Base-by-base conservation (phyloP, 164 flowering plant genomes). In the Chimonanthus praecox region DNA sequence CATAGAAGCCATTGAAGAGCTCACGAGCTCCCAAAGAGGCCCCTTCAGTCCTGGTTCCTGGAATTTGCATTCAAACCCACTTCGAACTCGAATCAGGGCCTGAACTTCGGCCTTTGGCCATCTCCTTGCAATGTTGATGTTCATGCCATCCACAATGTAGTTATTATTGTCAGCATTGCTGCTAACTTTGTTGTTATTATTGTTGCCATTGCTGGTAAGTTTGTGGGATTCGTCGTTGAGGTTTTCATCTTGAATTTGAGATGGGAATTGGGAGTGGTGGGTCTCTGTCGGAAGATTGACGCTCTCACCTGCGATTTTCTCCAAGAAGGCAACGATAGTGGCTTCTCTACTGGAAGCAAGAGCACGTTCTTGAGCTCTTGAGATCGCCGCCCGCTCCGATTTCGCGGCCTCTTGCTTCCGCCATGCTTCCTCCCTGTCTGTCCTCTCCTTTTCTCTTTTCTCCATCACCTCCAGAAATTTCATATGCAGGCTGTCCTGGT, bases 81-180 rank as follows among this genome's bases (percentile, higher is more conserved):
- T 75, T 62, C 77, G 49, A 11, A 75, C 73, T 50, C 67, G 46
- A 47, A 75, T 75, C 73, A 75, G 64, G 9, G 73, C 73, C 60
- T 70, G 72, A 15, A 75, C 77, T 62, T 75, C 77, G 3, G 69
- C 45, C 50, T 63, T 69, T 1, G 77, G 77, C 77, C 77, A 75
- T n/a, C 77, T 61, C 62, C 73, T 61, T 64, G 74, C 2, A 15
- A 33, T 45, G 49, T 13, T 66, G 47, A 44, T 44, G 68, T 33
- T 66, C 47, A 33, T 13, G 43, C 47, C 46, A 13, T 58, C n/a
- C 7, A 18, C 11, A 44, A 7, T 60, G 49, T 13, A 16, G 49
- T 44, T 58, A 21, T 66, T 58, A 18, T 50, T 70, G 62, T 43
- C 4, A n/a, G 21, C 21, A 6, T 49, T 33, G 72, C 7, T 51